Evolutionary conservation across 2,329 filamentous ascomycete species (phyloP), one percentile per base, ranked within the genome.

Genomic region (Ceratocystiopsis minuta): DNA sequence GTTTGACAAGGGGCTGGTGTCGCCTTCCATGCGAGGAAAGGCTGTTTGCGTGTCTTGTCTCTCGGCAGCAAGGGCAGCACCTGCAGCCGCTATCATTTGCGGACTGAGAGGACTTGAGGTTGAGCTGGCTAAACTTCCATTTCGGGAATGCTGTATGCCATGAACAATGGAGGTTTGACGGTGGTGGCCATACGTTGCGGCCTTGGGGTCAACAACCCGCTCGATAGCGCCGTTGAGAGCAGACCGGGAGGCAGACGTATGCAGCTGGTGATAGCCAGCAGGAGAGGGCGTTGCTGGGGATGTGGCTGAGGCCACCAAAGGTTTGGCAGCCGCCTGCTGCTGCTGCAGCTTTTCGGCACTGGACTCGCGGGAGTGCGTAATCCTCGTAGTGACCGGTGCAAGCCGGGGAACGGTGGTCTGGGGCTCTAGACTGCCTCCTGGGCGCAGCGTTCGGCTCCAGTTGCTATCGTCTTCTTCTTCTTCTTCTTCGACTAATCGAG

Each of bases 131-230:
- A 80, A 75, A 62, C 87, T 95, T 52, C 86, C 81, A 70, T 92
- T 93, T 61, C 88, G 70, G 52, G 74, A 74, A 72, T 98, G 90
- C 58, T 94, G 87, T 51, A 93, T 78, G 54, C 90, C 88, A 74
- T 96, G 84, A 44, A 96, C 87, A 52, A 96, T 95, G 39, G 88
- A 96, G 1, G 88, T 93, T 63, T 98, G 86, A 43, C 90, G 79
- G 61, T 96, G 86, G 59, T 98, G 87, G 45, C 83, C 84, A 66
- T 96, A 77, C 18, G 65, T 54, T 32, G 62, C 62, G 36, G 60
- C 59, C 54, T 75, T 77, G 38, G 63, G 65, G 50, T 77, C 73
- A 45, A 67, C 59, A n/a, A 64, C 55, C 49, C 70, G 65, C 51
- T 74, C 70, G 45, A 67, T 57, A 40, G 66, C 56, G 31, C 57